Evolutionary conservation across 2,329 filamentous ascomycete species (phyloP).

Genomic region (Penicillium polonicum): DNA sequence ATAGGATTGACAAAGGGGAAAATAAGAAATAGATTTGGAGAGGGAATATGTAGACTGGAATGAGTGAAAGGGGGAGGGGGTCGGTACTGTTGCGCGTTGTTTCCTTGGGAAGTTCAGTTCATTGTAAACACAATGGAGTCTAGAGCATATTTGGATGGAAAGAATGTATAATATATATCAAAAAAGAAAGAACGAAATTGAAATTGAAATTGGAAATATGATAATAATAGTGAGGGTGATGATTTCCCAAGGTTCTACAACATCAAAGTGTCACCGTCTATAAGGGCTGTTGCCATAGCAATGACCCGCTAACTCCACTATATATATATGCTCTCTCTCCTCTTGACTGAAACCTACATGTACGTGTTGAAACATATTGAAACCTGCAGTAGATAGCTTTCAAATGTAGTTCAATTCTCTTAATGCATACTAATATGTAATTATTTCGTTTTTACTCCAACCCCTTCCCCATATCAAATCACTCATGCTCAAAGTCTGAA

Average conservation of each 20-base stretch:
- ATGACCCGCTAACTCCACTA: neutral
- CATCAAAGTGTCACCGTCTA: neutral
- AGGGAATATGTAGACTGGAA: slow-evolving; percentile 9
- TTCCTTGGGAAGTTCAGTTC: slow-evolving; percentile 14
- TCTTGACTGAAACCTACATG: neutral
- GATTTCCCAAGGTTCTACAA: neutral
- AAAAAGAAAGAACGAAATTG: slow-evolving; percentile 4
- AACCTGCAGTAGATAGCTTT: neutral
- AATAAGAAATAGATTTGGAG: slow-evolving; percentile 5
- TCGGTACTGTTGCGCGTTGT: slow-evolving; percentile 24
- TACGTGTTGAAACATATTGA: neutral
- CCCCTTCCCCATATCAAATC: neutral
- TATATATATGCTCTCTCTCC: neutral
- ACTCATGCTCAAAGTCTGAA: slow-evolving; percentile 23
- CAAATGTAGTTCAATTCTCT: neutral
- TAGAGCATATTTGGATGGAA: slow-evolving; percentile 2
- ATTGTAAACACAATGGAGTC: slow-evolving; percentile 1
- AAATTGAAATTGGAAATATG: neutral
- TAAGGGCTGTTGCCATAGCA: neutral
- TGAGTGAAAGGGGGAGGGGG: slow-evolving; percentile 13
- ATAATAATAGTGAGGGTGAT: neutral
- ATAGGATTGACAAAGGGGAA: slow-evolving; percentile 10
- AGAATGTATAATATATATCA: neutral
- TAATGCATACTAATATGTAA: neutral
- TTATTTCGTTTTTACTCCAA: neutral